Conservation (phyloP, 1,284 basidiomycete species). For the Lentinus polychrous region DNA sequence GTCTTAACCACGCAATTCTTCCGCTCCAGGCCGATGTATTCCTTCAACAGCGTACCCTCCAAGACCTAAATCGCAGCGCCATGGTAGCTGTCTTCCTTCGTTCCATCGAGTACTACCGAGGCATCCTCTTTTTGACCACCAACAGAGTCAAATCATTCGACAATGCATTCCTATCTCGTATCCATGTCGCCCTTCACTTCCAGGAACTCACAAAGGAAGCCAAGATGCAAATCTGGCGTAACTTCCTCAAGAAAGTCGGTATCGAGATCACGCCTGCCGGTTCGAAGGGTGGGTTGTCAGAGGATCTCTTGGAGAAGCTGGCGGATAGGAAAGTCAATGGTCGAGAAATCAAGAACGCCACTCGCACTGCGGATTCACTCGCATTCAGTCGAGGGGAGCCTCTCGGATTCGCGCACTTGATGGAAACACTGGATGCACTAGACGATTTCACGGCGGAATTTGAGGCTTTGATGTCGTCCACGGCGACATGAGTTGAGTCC, state of each 20-base stretch:
- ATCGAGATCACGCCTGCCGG: conserved; percentile 14
- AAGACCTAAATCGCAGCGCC: conserved; percentile 54
- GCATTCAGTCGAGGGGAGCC: conserved; percentile 40
- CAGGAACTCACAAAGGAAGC: conserved; percentile 41
- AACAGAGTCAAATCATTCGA: conserved; percentile 60
- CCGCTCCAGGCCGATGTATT: conserved; percentile 35
- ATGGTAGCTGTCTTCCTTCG: conserved; percentile 62
- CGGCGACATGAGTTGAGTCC: no score
- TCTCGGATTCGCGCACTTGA: conserved; percentile 39
- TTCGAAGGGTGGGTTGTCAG: conserved; percentile 20
- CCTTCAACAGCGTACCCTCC: conserved; percentile 55
- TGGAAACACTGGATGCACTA: conserved; percentile 52
- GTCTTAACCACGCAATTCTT: not conserved
- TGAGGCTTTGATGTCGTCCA: no score
- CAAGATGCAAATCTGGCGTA: conserved; percentile 46
- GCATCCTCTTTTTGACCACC: conserved; percentile 62
- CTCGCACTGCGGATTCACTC: conserved; percentile 51
- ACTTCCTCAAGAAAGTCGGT: conserved; percentile 44
- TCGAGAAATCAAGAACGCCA: conserved; percentile 59
- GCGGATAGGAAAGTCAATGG: conserved; percentile 48
- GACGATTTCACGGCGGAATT: no score
- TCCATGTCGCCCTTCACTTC: conserved; percentile 59
- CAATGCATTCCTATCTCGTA: conserved; percentile 62
- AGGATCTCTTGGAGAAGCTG: conserved; percentile 32
- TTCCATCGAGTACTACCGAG: conserved; percentile 57